Evolutionary conservation across 2,329 filamentous ascomycete species (phyloP).

Genomic region (Pseudovirgaria hyperparasitica): DNA sequence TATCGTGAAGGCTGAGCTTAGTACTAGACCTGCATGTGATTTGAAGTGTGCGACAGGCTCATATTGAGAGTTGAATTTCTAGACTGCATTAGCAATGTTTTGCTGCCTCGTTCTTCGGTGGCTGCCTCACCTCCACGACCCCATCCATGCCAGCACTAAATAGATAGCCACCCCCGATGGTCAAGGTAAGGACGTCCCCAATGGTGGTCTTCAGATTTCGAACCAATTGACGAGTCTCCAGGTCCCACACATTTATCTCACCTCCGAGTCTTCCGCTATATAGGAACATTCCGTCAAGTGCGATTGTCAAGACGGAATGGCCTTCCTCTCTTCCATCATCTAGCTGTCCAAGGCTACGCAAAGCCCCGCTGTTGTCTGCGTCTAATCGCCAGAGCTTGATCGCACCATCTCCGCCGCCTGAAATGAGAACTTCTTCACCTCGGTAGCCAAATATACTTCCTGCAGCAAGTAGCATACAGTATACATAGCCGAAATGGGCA

Average conservation of each 20-base stretch:
- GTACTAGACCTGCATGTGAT: constrained; percentile 75
- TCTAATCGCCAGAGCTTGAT: constrained; percentile 85
- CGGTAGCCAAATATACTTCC: constrained; percentile 59
- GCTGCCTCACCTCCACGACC: constrained; percentile 57
- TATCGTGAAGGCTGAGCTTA: constrained; percentile 66
- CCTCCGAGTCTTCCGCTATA: constrained; percentile 84
- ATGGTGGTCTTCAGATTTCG: constrained; percentile 72
- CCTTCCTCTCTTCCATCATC: constrained; percentile 45
- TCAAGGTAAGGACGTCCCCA: constrained; percentile 74
- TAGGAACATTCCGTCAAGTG: constrained; percentile 79
- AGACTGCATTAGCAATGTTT: constrained; percentile 11
- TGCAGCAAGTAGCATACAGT: constrained; percentile 81
- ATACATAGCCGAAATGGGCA: constrained; percentile 90
- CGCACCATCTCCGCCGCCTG: constrained; percentile 83
- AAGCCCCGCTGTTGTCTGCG: constrained; percentile 44
- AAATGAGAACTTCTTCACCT: constrained; percentile 69
- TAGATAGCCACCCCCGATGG: constrained; percentile 72
- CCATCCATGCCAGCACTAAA: constrained; percentile 87
- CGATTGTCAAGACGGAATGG: constrained; percentile 61
- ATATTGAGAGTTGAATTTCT: constrained; percentile 72
- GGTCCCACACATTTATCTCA: constrained; percentile 88
- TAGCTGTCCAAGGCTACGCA: constrained; percentile 56
- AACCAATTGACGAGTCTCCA: constrained; percentile 84
- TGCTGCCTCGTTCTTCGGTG: neutral
- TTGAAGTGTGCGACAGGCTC: constrained; percentile 66